Evolutionary conservation across 441 rosid genomes (phyloP), one percentile per base, ranked within the genome.

Genomic region (Aquilaria agallochum): DNA sequence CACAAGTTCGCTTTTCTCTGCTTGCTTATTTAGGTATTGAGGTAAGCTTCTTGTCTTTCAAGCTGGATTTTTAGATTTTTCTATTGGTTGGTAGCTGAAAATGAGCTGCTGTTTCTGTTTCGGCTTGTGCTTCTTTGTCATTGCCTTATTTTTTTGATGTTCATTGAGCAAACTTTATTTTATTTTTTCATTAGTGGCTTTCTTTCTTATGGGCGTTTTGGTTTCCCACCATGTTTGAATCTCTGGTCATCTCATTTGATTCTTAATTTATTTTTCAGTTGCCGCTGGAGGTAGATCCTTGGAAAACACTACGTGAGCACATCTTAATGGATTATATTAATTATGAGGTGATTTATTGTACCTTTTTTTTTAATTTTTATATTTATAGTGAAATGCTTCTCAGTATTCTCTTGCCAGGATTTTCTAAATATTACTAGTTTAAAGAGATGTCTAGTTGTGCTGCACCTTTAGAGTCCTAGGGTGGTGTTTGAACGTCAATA

Each of bases 1-100:
- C 96, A 34, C 83, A 83, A 77, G 74, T 80, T 59, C 91, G 95
- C 62, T 83, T 86, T 77, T 92, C 97, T 63, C 76, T 95, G 65
- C 97, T 95, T 81, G 79, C 95, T 75, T 77, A 74, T 78, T 70
- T 95, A 65, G 99, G 94, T 69, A 83, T 87, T 59, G 98, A 92
- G 98, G 99, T 95, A 72, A 46, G 56, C 57, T 50, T 78, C 68
- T 72, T 64, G 52, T 72, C 64, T 76, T 14, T 58, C 40, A 50
- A 47, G 42, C 63, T 53, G 34, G 9, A 31, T 58, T 45, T 33
- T 33, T 71, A n/a, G 47, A 62, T 60, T 10, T 51, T 34, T 47
- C 36, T 62, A 31, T 55, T 9, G 20, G 47, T 45, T 69, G 7
- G 45, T 8, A 40, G 45, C 9, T 40, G 9, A 40, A 40, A 40